Evolutionary conservation across 192 early-diverging fungal species (phyloP).

Genomic region (Coemansia sp.): DNA sequence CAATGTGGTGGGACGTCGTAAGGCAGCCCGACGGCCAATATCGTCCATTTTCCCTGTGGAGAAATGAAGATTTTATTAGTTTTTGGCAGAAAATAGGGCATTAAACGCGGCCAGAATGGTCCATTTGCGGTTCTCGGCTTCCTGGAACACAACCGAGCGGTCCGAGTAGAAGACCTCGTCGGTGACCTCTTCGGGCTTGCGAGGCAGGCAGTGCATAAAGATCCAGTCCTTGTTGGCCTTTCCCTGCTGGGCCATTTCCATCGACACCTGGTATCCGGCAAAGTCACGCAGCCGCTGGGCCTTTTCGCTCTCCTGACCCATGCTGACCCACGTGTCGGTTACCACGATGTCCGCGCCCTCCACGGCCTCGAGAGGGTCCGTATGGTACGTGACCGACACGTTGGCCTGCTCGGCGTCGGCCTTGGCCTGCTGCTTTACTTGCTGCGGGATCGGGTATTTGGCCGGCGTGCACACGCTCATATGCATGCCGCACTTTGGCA

Average conservation of each 20-base stretch:
- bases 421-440: conserved; percentile 67
- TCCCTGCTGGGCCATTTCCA: conserved; percentile 73
- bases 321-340: conserved; percentile 98
- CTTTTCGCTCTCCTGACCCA: conserved; percentile 97
- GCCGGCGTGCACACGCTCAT: conserved; percentile 82
- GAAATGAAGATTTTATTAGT: background rate
- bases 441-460: conserved; percentile 72
- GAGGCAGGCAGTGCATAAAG: conserved; percentile 98
- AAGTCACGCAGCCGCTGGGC: conserved; percentile 77
- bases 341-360: conserved; percentile 83
- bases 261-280: conserved; percentile 84
- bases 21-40: conserved; percentile 27
- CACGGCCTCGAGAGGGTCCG: conserved; percentile 76
- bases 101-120: conserved; percentile 88
- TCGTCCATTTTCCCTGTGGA: conserved; percentile 25
- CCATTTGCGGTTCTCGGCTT: conserved; percentile 99
- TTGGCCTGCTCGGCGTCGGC: conserved; percentile 58
- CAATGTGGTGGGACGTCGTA: conserved; percentile 7
- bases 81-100: conserved; percentile 43
- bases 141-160: conserved; percentile 91
- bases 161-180: conserved; percentile 93
- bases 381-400: conserved; percentile 56
- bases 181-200: conserved; percentile 95
- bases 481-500: conserved; percentile 84
- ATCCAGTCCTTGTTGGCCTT: conserved; percentile 85